Percentiles rank a stretch among this genome's conserved stretches.
These are phyloP conservation scores for Candida peoriensis DNA, from an alignment of 805 yeast genomes.

Conservation along the genomic window DNA sequence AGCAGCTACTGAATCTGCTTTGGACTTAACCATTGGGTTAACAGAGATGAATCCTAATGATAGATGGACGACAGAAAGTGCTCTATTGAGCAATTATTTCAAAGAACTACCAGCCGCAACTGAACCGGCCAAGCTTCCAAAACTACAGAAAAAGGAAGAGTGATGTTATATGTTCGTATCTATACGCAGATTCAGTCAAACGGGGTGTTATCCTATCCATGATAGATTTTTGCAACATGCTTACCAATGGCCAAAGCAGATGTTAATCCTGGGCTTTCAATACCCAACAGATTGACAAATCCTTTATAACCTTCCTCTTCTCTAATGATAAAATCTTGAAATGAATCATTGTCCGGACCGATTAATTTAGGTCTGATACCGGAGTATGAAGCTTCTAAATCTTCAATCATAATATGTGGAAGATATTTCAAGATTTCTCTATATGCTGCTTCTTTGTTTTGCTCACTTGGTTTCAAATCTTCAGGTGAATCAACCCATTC, in stretches of 20 bases:
- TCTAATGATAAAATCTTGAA: slow-evolving; percentile 70
- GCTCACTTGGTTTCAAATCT: slow-evolving; percentile 44
- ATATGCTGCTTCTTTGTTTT: slow-evolving; percentile 50
- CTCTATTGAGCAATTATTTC: slow-evolving; percentile 65
- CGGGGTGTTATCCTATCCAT: slow-evolving; percentile 7
- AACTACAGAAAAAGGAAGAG: slow-evolving; percentile 17
- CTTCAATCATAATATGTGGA: slow-evolving; percentile 48
- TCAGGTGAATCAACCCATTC: slow-evolving; percentile 61
- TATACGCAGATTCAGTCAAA: neutral
- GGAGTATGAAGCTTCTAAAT: slow-evolving; percentile 61
- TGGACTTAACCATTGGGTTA: slow-evolving; percentile 70
- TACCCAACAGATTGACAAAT: slow-evolving; percentile 73
- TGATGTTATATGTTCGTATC: neutral
- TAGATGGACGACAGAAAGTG: slow-evolving; percentile 60
- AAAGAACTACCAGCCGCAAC: slow-evolving; percentile 73
- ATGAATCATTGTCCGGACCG: slow-evolving; percentile 38
- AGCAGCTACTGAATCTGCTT: slow-evolving; percentile 84
- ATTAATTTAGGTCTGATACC: slow-evolving; percentile 82
- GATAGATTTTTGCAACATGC: slow-evolving; percentile 43
- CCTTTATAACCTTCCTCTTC: slow-evolving; percentile 73
- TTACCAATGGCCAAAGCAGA: slow-evolving; percentile 79
- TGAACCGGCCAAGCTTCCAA: slow-evolving; percentile 57
- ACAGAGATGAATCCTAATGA: slow-evolving; percentile 73
- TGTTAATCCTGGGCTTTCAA: slow-evolving; percentile 90
- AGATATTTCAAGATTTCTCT: slow-evolving; percentile 57